phyloP scores from a whole-genome alignment of 108 stramenopile species.

The Fragilaria crotonensis region DNA sequence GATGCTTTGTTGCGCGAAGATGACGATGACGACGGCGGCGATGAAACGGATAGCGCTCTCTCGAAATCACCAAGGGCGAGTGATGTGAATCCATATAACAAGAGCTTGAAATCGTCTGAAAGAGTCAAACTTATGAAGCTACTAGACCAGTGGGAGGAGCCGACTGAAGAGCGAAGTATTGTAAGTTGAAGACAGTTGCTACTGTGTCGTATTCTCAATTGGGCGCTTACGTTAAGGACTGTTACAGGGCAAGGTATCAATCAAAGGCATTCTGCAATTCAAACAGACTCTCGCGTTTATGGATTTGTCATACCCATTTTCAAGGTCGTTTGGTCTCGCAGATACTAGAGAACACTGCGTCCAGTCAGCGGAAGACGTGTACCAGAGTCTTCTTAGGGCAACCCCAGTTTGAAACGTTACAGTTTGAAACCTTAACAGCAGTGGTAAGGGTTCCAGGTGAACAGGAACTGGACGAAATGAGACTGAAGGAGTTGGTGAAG shows the following conservation, averaged over 20 bases:
- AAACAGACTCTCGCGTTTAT: slow-evolving; percentile 24
- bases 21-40: neutral
- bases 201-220: neutral
- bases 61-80: too few relatives aligned
- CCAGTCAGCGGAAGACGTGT: slow-evolving; percentile 44
- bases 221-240: neutral
- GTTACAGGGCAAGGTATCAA: slow-evolving; percentile 22
- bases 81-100: neutral
- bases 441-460: slow-evolving; percentile 29
- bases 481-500: slow-evolving; percentile 31
- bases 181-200: neutral
- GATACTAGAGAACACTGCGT: slow-evolving; percentile 46
- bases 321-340: slow-evolving; percentile 47
- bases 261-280: slow-evolving; percentile 39
- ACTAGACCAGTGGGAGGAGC: slow-evolving; percentile 31
- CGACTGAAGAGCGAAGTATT: slow-evolving; percentile 5
- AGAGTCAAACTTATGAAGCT: slow-evolving; percentile 7
- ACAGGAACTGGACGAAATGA: slow-evolving; percentile 29
- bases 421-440: slow-evolving; percentile 39
- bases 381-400: slow-evolving; percentile 27
- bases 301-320: slow-evolving; percentile 45
- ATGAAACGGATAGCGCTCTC: neutral
- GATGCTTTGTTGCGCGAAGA: neutral
- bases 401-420: slow-evolving; percentile 14
- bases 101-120: slow-evolving; percentile 1